Evolutionary conservation across 495 filamentous ascomycete genomes (phyloP), one percentile per base, ranked within the genome.

Genomic region (Staphylotrichum longicolle): DNA sequence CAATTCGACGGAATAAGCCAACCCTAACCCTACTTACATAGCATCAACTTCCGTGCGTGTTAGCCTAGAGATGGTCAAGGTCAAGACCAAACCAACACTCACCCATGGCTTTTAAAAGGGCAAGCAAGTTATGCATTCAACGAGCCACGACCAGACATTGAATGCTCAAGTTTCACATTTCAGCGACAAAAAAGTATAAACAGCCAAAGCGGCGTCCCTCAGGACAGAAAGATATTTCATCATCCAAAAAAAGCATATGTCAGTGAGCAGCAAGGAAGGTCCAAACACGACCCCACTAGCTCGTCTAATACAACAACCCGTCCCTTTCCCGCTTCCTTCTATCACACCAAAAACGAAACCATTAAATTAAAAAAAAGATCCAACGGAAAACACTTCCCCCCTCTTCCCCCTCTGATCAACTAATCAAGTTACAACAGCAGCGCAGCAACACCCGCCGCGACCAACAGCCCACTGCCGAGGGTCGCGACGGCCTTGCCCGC

Each of bases 401-500:
- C 12, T 12, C 10, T 20, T 34, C 33, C 7, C 33, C 0, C n/a
- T 7, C 4, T 7, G 3, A 11, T 15, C 8, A 30, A 46, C 8
- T 32, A n/a, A 15, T 3, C 42, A 3, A 5, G 9, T 49, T 49
- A 58, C 33, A 63, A 1, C 41, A 63, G 8, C 47, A 63, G 12
- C 33, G 44, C 56, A n/a, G 41, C 50, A 5, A 39, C 58, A n/a
- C 41, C 56, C 37, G 59, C 33, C 9, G 20, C 44, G 45, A 34
- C 32, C 42, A 52, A 3, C 44, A 60, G 2, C 5, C 45, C 46
- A 6, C 56, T n/a, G 5, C 51, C 57, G 10, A 46, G 20, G 20
- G 20, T 1, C 20, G 20, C 57, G 9, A 53, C 57, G 9, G 48
- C 53, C 57, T 42, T 60, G 3, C 45, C 52, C 44, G 52, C 62